Evolutionary conservation across 2,329 filamentous ascomycete genomes (phyloP).

Genomic region (Colletotrichum kahawae): DNA sequence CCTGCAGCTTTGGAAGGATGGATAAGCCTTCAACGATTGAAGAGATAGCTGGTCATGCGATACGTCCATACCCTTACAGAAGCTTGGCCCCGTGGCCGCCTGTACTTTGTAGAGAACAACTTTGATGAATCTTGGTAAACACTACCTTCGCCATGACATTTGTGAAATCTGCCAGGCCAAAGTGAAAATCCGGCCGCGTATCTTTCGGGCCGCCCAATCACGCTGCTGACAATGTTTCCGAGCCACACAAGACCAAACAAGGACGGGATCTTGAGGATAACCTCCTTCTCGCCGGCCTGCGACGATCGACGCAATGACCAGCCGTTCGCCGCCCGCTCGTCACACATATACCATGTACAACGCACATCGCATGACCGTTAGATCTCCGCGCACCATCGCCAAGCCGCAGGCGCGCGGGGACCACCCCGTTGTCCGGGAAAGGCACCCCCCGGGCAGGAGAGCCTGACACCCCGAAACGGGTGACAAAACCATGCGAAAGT

Average conservation of each 20-base stretch:
- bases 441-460: not conserved
- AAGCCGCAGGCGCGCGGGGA: not conserved
- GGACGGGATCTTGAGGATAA: not conserved
- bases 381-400: not conserved
- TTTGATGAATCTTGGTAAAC: not conserved
- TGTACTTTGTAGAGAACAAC: not conserved
- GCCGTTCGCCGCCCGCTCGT: not conserved
- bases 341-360: not conserved
- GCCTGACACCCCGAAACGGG: not conserved
- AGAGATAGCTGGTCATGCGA: not conserved
- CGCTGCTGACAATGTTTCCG: not conserved
- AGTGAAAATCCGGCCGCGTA: not conserved
- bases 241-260: not conserved
- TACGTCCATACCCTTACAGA: conserved; percentile 10
- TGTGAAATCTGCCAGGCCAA: not conserved
- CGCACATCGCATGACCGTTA: not conserved
- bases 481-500: not conserved
- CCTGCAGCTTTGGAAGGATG: not conserved
- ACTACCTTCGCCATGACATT: not conserved
- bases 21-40: not conserved
- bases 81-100: not conserved
- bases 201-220: not conserved
- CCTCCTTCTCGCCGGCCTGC: not conserved
- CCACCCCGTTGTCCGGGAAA: not conserved
- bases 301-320: not conserved